These are phyloP conservation scores for Stachybotrys elegans DNA, from an alignment of 2,329 filamentous ascomycete genomes.

Conservation along the genomic window DNA sequence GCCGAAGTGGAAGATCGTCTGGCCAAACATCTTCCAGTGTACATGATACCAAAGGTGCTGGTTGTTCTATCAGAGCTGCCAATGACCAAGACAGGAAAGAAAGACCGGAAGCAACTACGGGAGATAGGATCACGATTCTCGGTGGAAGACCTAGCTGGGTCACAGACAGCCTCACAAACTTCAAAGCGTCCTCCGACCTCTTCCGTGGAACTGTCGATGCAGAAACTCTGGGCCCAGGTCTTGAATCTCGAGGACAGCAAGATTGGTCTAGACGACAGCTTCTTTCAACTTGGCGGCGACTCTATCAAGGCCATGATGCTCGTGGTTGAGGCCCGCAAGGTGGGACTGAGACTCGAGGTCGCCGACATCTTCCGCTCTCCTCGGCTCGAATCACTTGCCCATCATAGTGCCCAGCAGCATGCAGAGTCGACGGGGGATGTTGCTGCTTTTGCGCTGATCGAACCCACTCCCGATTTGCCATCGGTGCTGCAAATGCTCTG, in stretches of 20 bases:
- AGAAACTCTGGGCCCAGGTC: conserved; percentile 28
- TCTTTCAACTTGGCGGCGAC: conserved; percentile 44
- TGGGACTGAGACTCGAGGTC: conserved; percentile 35
- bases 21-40: conserved; percentile 7
- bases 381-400: conserved; percentile 6
- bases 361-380: conserved; percentile 35
- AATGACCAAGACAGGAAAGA: conserved; percentile 11
- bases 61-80: conserved; percentile 10
- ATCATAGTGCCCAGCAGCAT: not conserved
- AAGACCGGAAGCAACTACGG: conserved; percentile 8
- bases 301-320: conserved; percentile 45
- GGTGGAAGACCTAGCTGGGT: not conserved
- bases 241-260: conserved; percentile 23
- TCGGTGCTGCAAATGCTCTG: not conserved
- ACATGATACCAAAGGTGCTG: conserved; percentile 14
- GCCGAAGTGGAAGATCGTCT: conserved; percentile 2
- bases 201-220: conserved; percentile 12
- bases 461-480: not conserved
- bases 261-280: conserved; percentile 38
- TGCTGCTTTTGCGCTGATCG: not conserved
- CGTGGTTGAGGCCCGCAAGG: conserved; percentile 33
- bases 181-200: not conserved
- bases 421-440: not conserved
- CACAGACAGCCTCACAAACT: not conserved
- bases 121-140: conserved; percentile 4